phyloP scores from a whole-genome alignment of 257 asterid species.

The Solanum paucissectum region DNA sequence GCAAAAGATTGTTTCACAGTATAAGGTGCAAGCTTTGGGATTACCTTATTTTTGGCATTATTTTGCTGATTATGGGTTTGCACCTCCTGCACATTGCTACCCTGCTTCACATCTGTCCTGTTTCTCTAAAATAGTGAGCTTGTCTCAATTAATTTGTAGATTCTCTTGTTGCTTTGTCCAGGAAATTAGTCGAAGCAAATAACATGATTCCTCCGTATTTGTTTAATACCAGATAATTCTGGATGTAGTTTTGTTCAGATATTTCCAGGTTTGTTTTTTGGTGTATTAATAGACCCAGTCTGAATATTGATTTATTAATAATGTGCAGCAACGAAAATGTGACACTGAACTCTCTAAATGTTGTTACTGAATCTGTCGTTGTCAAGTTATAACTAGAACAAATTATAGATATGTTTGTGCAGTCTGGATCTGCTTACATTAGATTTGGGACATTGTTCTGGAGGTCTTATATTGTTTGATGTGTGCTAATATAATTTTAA shows the following conservation, averaged over 20 bases:
- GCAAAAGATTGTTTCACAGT: no score
- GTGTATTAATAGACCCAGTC: not conserved
- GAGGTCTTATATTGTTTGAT: not conserved
- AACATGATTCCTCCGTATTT: not conserved
- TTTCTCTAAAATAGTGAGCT: not conserved
- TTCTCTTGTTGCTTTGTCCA: not conserved
- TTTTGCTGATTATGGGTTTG: no score
- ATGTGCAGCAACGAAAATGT: not conserved
- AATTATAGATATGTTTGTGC: not conserved
- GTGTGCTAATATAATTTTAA: no score
- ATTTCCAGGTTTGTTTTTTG: not conserved
- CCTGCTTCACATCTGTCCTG: no score
- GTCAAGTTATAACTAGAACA: not conserved
- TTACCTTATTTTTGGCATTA: no score
- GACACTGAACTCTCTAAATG: not conserved
- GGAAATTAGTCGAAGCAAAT: not conserved
- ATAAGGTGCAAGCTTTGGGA: no score
- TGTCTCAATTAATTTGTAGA: slow-evolving; percentile 23
- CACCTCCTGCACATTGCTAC: no score
- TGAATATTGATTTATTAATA: not conserved
- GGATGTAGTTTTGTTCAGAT: not conserved
- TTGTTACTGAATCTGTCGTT: not conserved
- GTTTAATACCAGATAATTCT: not conserved
- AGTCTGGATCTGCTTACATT: not conserved
- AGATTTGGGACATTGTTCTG: not conserved